Base-by-base conservation (phyloP, 2,329 filamentous ascomycete species). In the Fonsecaea nubica region DNA sequence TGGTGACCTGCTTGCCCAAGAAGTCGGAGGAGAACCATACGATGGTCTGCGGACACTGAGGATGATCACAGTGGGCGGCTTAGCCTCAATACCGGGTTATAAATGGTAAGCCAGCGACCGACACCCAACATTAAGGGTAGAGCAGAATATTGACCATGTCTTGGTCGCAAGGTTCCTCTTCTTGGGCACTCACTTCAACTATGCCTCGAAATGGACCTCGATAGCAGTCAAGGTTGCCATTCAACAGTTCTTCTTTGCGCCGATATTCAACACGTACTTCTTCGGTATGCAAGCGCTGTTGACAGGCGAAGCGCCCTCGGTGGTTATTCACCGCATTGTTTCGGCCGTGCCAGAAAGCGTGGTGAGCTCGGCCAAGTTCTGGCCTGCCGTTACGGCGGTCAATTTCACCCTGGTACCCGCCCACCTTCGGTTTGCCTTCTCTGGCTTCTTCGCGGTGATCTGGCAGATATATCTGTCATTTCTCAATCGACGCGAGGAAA, bases 381-480 rank as follows among this genome's bases (percentile, higher is more conserved):
- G 93, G 93, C 94, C 93, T 0, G 87, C 87, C 0, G 90, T 96
- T 15, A 96, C 90, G 12, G 92, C 92, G 0, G 89, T 97, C 75
- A 93, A 85, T 77, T 96, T 97, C 75, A 88, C 90, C 15, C 94
- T 92, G 74, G 82, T 97, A 3, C 87, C 89, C 25, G 82, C 92
- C 57, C 88, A 94, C 75, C 94, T 92, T 77, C 84, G 93, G 58
- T 91, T 88, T 72, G 84, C 96, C 12, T 95, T 97, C 72, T 87
- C 90, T 0, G 92, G 91, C 1, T 80, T 90, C 6, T 85, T 96
- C 70, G 92, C 92, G 0, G 90, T 97, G 60, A 91, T 91, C 0
- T 97, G 93, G 93, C 93, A 97, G 84, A 93, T 92, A 0, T 97
- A 97, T 82, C 75, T 97, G 72, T 92, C 89, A 72, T 90, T 67